Evolutionary conservation across 2,329 filamentous ascomycete species (phyloP).

Genomic region (Diaporthe amygdali): DNA sequence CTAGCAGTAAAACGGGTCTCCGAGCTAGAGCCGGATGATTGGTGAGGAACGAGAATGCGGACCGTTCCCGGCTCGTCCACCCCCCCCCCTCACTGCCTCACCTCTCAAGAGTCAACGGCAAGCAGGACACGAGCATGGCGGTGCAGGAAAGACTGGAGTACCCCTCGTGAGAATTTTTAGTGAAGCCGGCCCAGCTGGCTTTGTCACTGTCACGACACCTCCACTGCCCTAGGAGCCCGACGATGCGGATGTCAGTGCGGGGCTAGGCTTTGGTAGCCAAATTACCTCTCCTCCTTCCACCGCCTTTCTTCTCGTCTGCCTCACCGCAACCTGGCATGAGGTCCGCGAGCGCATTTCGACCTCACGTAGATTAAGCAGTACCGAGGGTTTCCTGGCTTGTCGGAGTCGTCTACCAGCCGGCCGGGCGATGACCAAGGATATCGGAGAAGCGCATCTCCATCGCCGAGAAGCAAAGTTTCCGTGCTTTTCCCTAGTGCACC

Average conservation of each 20-base stretch:
- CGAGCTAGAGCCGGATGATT: conserved; percentile 1
- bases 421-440: background rate
- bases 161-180: background rate
- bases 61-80: background rate
- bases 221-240: background rate
- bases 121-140: conserved; percentile 6
- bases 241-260: conserved; percentile 16
- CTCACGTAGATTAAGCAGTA: background rate
- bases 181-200: background rate
- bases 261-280: background rate
- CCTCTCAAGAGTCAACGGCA: background rate
- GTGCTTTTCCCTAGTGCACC: background rate
- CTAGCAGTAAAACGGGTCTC: background rate
- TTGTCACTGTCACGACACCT: background rate
- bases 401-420: background rate
- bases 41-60: background rate
- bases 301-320: conserved; percentile 13
- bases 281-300: background rate
- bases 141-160: conserved; percentile 1
- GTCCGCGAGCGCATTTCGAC: background rate
- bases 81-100: background rate
- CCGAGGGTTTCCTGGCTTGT: background rate
- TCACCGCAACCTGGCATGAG: conserved; percentile 8
- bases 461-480: conserved; percentile 5
- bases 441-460: background rate